phyloP scores from a whole-genome alignment of 306 rosid species.

The Quercus engelmannii region DNA sequence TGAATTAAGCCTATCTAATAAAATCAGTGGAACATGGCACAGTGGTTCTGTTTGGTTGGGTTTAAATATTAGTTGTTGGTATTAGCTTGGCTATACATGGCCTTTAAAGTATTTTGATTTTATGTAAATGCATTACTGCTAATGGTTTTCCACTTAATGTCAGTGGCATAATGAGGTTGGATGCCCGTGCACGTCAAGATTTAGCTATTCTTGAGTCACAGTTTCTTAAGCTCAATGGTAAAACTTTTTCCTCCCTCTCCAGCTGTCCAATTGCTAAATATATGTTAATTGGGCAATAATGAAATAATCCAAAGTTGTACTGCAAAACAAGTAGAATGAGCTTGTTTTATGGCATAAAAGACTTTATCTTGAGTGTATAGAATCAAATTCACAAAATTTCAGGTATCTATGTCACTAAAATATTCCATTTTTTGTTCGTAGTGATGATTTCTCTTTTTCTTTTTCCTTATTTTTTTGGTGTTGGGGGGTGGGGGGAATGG shows the following conservation, averaged over 20 bases:
- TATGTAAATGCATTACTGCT: slow-evolving; percentile 15
- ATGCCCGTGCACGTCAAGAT: slow-evolving; percentile 87
- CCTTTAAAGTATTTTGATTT: neutral
- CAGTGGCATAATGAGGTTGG: slow-evolving; percentile 90
- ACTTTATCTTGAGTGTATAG: neutral
- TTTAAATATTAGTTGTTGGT: neutral
- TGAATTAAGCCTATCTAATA: no score
- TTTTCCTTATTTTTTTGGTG: neutral
- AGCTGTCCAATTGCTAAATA: slow-evolving; percentile 1
- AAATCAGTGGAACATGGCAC: neutral
- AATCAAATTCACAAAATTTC: neutral
- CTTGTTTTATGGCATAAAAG: neutral
- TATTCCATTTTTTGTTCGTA: neutral
- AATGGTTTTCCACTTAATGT: slow-evolving; percentile 24
- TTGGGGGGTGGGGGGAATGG: neutral
- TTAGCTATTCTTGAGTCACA: slow-evolving; percentile 81
- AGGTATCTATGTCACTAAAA: neutral
- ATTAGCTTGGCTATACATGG: neutral
- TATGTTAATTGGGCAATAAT: neutral
- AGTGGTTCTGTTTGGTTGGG: neutral
- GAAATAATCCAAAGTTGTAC: neutral
- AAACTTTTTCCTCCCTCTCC: slow-evolving; percentile 19
- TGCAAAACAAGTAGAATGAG: neutral
- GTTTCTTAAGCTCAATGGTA: slow-evolving; percentile 92
- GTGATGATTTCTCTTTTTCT: neutral